Evolutionary conservation across 2,329 filamentous ascomycete genomes (phyloP), one percentile per base, ranked within the genome.

Genomic region (Chaetomiaceae sp.): DNA sequence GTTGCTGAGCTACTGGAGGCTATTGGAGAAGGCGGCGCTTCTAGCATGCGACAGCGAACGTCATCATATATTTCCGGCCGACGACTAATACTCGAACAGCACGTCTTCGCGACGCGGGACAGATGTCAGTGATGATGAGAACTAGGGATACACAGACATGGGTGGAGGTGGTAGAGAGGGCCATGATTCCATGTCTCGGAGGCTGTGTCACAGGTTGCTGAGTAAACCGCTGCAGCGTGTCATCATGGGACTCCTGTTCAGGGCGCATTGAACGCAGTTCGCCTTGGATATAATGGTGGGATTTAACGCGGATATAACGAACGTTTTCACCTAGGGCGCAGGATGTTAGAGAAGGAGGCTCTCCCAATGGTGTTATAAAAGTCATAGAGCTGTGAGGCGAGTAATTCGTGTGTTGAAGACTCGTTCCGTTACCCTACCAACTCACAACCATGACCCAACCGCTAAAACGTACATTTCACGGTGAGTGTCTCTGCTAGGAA

Each of bases 401-500:
- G 5, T 30, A 18, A n/a, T 30, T 30, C 9, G 20, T 20, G 18
- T 7, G 6, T 2, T 4, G 9, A 44, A 20, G 18, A 34, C 14
- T 7, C 32, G 13, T 21, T 40, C 13, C 13, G 8, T 14, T 25
- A 9, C 18, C 38, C 30, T 20, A 43, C 40, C 14, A 14, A 16
- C 36, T n/a, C n/a, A n/a, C n/a, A 9, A 46, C 38, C 18, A 59
- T 59, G 57, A 37, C 50, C 9, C 53, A 56, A 29, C 44, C 49
- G 30, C 57, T 57, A 14, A 61, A 61, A 41, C 49, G 58, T 11
- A 61, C 58, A 21, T 61, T 61, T 30, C 58, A 59, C 20, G 58
- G 58, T 61, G 25, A 44, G 54, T 48, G 16, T 23, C 37, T 16
- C 18, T 40, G 32, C 21, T 29, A 40, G 10, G 13, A 27, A 11